Evolutionary conservation across 2,329 filamentous ascomycete species (phyloP).

Genomic region (Atkinsonella texensis): DNA sequence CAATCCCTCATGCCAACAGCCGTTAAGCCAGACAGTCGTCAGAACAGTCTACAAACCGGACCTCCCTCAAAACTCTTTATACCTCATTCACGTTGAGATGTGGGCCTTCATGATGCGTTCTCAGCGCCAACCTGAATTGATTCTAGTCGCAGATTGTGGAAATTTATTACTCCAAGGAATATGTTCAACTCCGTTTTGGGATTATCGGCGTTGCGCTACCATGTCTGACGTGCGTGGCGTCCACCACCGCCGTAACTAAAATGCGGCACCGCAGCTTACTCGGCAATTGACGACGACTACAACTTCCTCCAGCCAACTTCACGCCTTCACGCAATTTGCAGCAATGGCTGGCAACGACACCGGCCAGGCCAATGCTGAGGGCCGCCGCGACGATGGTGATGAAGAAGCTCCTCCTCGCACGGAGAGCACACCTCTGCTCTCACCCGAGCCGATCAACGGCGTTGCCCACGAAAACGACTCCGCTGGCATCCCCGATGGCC

Average conservation of each 20-base stretch:
- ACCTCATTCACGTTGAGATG: no score
- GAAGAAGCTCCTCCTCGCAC: not conserved
- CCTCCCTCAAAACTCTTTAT: accelerated
- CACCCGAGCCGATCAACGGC: not conserved
- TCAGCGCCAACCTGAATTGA: no score
- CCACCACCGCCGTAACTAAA: no score
- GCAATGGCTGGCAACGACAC: not conserved
- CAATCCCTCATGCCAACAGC: not conserved
- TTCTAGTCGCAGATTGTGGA: no score
- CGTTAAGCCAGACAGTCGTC: constrained; percentile 5
- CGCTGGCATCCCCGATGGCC: not conserved
- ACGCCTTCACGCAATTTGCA: not conserved
- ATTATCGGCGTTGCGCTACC: no score
- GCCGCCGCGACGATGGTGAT: not conserved
- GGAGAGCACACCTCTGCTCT: constrained; percentile 6
- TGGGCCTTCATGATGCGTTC: no score
- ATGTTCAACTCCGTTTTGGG: no score
- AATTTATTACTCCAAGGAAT: no score
- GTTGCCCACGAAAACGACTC: constrained; percentile 8
- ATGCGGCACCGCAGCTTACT: not conserved
- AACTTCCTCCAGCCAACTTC: not conserved
- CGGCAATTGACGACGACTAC: no score
- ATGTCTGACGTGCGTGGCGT: no score
- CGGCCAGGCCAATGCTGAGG: not conserved
- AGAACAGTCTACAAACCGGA: not conserved